Conservation (phyloP, 1,139 yeast genomes). For the Yamadazyma epiphylla region DNA sequence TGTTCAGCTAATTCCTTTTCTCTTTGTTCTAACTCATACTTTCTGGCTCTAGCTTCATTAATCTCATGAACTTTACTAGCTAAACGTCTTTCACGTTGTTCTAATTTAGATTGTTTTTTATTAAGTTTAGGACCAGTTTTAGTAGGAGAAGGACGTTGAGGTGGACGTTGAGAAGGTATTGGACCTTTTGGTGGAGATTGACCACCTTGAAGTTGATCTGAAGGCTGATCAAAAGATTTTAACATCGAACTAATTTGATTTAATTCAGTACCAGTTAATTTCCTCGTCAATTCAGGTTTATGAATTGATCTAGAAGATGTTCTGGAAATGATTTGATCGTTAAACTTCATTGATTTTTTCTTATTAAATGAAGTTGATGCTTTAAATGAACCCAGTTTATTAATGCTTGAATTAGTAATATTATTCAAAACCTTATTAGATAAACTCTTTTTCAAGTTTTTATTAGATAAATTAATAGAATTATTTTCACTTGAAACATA, state of each 20-base stretch:
- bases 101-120: slow-evolving; percentile 13
- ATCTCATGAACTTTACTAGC: slow-evolving; percentile 26
- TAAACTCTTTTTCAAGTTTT: slow-evolving; percentile 1
- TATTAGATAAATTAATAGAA: slow-evolving; percentile 21
- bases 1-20: slow-evolving; percentile 11
- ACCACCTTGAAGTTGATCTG: neutral
- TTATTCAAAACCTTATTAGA: slow-evolving; percentile 21
- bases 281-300: slow-evolving; percentile 15
- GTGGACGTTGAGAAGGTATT: neutral
- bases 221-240: too few relatives aligned
- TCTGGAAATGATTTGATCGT: slow-evolving; percentile 25
- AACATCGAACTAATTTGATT: slow-evolving; percentile 2
- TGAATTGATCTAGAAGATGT: slow-evolving; percentile 18
- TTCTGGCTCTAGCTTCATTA: slow-evolving; percentile 27
- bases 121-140: neutral
- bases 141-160: slow-evolving; percentile 3
- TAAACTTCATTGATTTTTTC: slow-evolving; percentile 26
- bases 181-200: neutral
- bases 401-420: slow-evolving; percentile 25
- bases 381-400: slow-evolving; percentile 24
- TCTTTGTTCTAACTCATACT: slow-evolving; percentile 17
- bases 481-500: slow-evolving; percentile 20
- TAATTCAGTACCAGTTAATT: slow-evolving; percentile 20
- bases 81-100: slow-evolving; percentile 24
- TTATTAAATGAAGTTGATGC: slow-evolving; percentile 42